Conservation (phyloP, 768 basidiomycete species). For the Lactifluus volemus region DNA sequence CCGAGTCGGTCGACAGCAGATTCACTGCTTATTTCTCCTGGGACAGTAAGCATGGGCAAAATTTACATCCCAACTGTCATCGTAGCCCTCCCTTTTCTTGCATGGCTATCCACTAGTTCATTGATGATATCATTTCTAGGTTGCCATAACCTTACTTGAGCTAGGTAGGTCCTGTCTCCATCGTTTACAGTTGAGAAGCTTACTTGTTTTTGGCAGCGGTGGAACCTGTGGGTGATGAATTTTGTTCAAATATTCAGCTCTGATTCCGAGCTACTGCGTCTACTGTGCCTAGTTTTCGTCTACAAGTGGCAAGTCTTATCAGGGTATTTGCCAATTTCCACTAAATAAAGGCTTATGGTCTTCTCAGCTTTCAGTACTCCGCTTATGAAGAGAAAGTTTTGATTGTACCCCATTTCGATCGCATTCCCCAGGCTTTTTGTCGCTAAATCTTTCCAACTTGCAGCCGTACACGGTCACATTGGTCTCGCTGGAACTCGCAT, state of each 20-base stretch:
- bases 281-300: background rate
- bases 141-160: background rate
- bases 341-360: background rate
- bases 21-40: background rate
- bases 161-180: background rate
- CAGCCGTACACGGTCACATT: background rate
- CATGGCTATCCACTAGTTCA: too few relatives aligned
- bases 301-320: background rate
- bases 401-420: background rate
- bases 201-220: background rate
- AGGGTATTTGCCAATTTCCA: too few relatives aligned
- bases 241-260: background rate
- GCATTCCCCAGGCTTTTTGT: too few relatives aligned
- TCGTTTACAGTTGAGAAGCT: background rate
- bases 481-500: background rate
- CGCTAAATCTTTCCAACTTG: background rate
- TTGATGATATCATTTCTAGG: background rate
- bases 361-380: background rate
- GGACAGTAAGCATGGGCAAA: conserved; percentile 3
- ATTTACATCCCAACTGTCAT: background rate
- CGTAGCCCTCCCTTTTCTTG: background rate
- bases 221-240: background rate
- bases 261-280: background rate
- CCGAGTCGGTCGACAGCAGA: background rate
- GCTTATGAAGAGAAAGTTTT: background rate